Base-by-base conservation (phyloP, 1,284 basidiomycete species). In the Sanghuangporus weigelae region DNA sequence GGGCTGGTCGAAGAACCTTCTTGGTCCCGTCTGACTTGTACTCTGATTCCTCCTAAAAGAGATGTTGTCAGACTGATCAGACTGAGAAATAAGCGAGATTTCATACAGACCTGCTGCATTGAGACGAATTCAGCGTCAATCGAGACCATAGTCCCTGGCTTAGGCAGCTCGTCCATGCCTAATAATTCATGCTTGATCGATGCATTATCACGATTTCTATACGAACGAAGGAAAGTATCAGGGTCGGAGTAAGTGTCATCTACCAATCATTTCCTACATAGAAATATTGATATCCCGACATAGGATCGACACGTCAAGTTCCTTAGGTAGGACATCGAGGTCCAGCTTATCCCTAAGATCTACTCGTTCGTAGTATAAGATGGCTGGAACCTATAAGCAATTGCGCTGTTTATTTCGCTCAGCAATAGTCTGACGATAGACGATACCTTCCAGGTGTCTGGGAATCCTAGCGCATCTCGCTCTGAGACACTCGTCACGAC, bases 101-200 rank as follows among this genome's bases (percentile, higher is more conserved):
- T 65, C 39, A 48, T 51, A 59, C 73, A 48, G 66, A 89, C 91
- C 78, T 95, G 91, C 73, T 98, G 95, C 81, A 99, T 90, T 16
- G 90, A 91, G 7, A 99, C 96, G 73, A 99, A 99, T 73, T 99
- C 97, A 1, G 97, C 95, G 72, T 99, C 97, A 67, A 99, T 98
- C 1, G 96, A 88, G 21, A 99, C 88, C 51, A 97, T 77, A 3
- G 91, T 96, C 2, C 95, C 96, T 10, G 89, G 87, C 62, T 75
- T 83, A 0, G 95, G 96, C 19, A 97, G 75, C 74, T 98, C 96
- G n/a, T 89, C 84, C 16, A 78, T 76, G 2, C 77, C 74, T 35
- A 98, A 77, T 42, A 84, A 79, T 66, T 90, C 84, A 70, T 98
- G 96, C 72, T 91, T 92, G 70, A 96, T 87, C 65, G 84, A 73